Evolutionary conservation across 2,329 filamentous ascomycete genomes (phyloP), one percentile per base, ranked within the genome.

Genomic region (Cercospora canescens): DNA sequence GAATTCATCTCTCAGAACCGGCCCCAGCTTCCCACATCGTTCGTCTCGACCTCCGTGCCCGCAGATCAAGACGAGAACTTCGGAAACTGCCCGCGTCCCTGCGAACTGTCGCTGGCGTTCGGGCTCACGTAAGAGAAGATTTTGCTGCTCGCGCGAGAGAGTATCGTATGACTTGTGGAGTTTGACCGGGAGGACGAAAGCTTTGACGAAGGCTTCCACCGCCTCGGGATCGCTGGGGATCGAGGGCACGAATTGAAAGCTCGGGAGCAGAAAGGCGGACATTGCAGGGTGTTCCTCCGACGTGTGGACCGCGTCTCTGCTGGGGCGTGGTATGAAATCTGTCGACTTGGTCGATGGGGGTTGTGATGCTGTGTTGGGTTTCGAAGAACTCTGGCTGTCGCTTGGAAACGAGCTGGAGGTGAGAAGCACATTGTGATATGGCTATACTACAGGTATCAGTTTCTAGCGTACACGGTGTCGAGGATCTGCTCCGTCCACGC

Each of bases 21-120:
- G 93, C 0, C 92, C 94, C 69, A 94, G 83, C 24, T 92, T 80
- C 0, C 95, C 94, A 74, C 95, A 99, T 60, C 95, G 86, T 73
- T 84, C 82, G 76, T 99, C 95, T 11, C 95, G 85, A 2, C 89
- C 88, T 14, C 90, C 91, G 73, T 99, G 95, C 0, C 93, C 93
- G 75, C 95, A 99, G 50, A 97, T 90, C 21, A 98, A 81, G 32
- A 99, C 87, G n/a, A 92, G 73, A 4, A 93, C 83, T 68, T 93
- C 89, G 16, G 85, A 75, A 8, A 91, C 85, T 65, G 88, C 85
- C 11, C 85, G 80, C 5, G 92, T 88, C 1, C 84, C 83, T 1
- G 80, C 79, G 2, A 92, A 81, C 0, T 78, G 69, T 0, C 74
- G 61, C 28, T 82, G 80, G 80, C 81, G 63, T 67, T 81, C 74